These are phyloP conservation scores for Termitomyces heimii DNA, from an alignment of 768 basidiomycete genomes.

Conservation along the genomic window DNA sequence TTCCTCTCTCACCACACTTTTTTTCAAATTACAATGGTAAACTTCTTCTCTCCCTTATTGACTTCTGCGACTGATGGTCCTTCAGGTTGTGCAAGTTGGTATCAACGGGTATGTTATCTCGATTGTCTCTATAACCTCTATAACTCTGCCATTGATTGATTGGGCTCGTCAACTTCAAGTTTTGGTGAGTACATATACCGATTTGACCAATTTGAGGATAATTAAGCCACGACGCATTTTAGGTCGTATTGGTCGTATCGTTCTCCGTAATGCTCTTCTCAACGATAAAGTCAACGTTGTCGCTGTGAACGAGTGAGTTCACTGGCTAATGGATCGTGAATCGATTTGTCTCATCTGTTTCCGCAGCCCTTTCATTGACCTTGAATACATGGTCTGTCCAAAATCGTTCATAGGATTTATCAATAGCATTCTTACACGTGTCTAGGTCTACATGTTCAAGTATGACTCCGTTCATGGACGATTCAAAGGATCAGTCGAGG, in stretches of 20 bases:
- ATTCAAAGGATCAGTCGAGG: conserved; percentile 80
- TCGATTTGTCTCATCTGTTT: conserved; percentile 2
- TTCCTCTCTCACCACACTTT: conserved; percentile 9
- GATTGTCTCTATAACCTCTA: conserved; percentile 7
- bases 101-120: conserved; percentile 80
- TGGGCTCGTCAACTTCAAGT: conserved; percentile 26
- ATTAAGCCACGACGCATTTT: conserved; percentile 6
- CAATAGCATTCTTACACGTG: background rate
- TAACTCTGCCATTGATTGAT: conserved; percentile 9
- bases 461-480: conserved; percentile 91
- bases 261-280: conserved; percentile 90
- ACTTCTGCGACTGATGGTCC: background rate
- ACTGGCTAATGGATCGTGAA: background rate
- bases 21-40: conserved; percentile 16
- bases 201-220: background rate
- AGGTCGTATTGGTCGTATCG: conserved; percentile 99
- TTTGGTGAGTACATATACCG: conserved; percentile 77
- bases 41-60: background rate
- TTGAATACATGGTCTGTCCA: conserved; percentile 84
- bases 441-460: conserved; percentile 97
- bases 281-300: conserved; percentile 68
- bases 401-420: background rate
- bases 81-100: conserved; percentile 72
- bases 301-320: conserved; percentile 1
- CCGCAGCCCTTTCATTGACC: conserved; percentile 90